phyloP scores from a whole-genome alignment of 495 filamentous ascomycete genomes.

The Stereocaulon alpinum region DNA sequence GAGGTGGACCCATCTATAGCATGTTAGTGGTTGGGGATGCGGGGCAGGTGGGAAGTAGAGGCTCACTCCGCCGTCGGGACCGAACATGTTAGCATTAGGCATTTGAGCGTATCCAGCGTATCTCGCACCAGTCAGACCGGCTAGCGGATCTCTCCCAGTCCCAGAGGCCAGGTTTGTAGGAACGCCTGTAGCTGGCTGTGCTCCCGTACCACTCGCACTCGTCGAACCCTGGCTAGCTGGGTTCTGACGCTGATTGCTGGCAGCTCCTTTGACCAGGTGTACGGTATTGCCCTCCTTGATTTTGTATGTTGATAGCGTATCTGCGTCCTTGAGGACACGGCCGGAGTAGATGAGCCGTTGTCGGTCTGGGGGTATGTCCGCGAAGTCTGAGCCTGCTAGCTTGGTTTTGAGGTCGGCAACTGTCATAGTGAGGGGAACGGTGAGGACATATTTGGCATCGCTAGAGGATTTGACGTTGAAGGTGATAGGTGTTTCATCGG shows the following conservation, averaged over 20 bases:
- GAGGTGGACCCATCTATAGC: constrained; percentile 78
- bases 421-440: constrained; percentile 62
- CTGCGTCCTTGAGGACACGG: constrained; percentile 86
- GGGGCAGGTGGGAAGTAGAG: not conserved
- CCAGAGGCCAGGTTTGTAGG: constrained; percentile 88
- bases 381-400: constrained; percentile 67
- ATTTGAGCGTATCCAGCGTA: constrained; percentile 89
- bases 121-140: constrained; percentile 83
- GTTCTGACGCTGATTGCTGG: constrained; percentile 69
- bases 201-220: constrained; percentile 38
- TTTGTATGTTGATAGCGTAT: constrained; percentile 77
- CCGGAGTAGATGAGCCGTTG: constrained; percentile 97
- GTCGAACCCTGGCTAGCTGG: constrained; percentile 41
- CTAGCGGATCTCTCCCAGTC: constrained; percentile 81
- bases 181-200: constrained; percentile 45
- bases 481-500: constrained; percentile 55
- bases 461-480: constrained; percentile 90
- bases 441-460: constrained; percentile 74
- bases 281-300: constrained; percentile 94
- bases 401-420: constrained; percentile 83
- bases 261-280: constrained; percentile 90
- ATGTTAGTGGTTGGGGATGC: constrained; percentile 1
- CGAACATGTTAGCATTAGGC: constrained; percentile 82
- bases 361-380: constrained; percentile 71
- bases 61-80: constrained; percentile 93